Percentiles rank a stretch among this genome's conserved stretches.
These are phyloP conservation scores for Heliamphora exappendiculata DNA, from an alignment of 148 eudicot genomes.

Conservation along the genomic window DNA sequence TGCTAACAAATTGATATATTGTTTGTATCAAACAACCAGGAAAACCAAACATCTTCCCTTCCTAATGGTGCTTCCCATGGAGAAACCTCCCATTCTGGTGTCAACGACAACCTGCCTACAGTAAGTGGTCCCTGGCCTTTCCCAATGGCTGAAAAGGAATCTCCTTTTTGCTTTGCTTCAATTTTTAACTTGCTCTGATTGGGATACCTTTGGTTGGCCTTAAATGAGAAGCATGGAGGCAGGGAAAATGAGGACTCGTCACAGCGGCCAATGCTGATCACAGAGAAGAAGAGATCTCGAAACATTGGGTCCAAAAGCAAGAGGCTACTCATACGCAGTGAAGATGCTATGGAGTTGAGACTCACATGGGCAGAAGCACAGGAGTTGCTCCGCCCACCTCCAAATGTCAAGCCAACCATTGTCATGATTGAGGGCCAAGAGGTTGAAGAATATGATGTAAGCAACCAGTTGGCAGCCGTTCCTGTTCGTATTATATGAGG, in stretches of 20 bases:
- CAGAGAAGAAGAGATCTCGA: constrained; percentile 60
- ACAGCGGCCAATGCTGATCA: constrained; percentile 31
- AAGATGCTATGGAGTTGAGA: constrained; percentile 72
- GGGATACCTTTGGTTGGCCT: constrained; percentile 18
- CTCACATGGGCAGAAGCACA: constrained; percentile 91
- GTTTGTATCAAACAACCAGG: constrained; percentile 34
- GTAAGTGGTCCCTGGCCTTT: constrained; percentile 31
- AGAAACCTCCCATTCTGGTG: constrained; percentile 43
- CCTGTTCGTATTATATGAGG: neutral
- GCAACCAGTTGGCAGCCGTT: constrained; percentile 4
- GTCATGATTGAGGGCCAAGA: constrained; percentile 60
- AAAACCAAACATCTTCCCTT: constrained; percentile 34
- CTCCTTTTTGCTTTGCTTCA: constrained; percentile 16
- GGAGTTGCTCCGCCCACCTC: constrained; percentile 70
- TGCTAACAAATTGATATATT: neutral
- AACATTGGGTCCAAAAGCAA: constrained; percentile 71
- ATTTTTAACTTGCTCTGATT: constrained; percentile 21
- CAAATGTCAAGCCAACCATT: constrained; percentile 48
- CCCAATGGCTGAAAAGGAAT: constrained; percentile 15
- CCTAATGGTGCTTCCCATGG: constrained; percentile 41
- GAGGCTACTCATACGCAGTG: constrained; percentile 65
- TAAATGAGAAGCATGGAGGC: constrained; percentile 45
- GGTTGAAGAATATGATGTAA: constrained; percentile 88
- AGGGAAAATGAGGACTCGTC: constrained; percentile 37
- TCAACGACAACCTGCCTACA: constrained; percentile 31